Percentiles rank a stretch among this genome's conserved stretches.
phyloP scores from a whole-genome alignment of 1,284 basidiomycete species.

The Fomitiporia mediterranea region DNA sequence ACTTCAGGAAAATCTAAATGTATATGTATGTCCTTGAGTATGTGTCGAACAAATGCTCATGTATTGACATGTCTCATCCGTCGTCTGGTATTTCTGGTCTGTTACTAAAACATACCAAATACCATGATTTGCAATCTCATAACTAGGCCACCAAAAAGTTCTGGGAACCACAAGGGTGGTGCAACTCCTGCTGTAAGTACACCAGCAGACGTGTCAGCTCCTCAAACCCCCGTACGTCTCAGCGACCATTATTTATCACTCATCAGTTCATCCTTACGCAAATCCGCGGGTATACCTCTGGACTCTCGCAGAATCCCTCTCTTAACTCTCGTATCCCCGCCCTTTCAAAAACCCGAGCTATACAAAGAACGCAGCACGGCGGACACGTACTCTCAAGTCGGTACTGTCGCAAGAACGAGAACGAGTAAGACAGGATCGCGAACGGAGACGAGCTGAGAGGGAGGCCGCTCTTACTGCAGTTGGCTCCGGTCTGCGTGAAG shows the following conservation, averaged over 20 bases:
- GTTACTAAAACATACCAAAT: too few relatives aligned
- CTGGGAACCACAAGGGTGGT: slow-evolving; percentile 26
- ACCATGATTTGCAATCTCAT: too few relatives aligned
- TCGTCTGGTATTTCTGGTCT: too few relatives aligned
- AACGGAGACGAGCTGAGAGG: slow-evolving; percentile 43
- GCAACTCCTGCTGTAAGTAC: neutral
- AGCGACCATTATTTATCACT: neutral
- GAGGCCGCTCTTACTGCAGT: slow-evolving; percentile 38
- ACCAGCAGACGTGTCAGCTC: slow-evolving; percentile 18
- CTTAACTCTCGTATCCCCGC: slow-evolving; percentile 58
- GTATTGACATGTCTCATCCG: too few relatives aligned
- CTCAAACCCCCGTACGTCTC: slow-evolving; percentile 29
- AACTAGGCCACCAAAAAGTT: slow-evolving; percentile 33
- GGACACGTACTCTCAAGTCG: slow-evolving; percentile 72
- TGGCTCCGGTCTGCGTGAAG: too few relatives aligned
- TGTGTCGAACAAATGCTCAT: too few relatives aligned
- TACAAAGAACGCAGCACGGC: slow-evolving; percentile 59
- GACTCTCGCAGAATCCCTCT: slow-evolving; percentile 66
- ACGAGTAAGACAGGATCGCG: slow-evolving; percentile 59
- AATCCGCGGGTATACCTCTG: too few relatives aligned
- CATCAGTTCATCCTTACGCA: neutral
- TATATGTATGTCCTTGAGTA: too few relatives aligned
- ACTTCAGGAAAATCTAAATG: too few relatives aligned
- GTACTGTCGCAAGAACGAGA: slow-evolving; percentile 73
- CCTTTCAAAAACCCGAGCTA: slow-evolving; percentile 74